A percentile compares a stretch with the other conserved stretches of the same genome.
These are phyloP conservation scores for Sistotremastrum niveocremeum DNA, from an alignment of 768 basidiomycete species.

Conservation along the genomic window DNA sequence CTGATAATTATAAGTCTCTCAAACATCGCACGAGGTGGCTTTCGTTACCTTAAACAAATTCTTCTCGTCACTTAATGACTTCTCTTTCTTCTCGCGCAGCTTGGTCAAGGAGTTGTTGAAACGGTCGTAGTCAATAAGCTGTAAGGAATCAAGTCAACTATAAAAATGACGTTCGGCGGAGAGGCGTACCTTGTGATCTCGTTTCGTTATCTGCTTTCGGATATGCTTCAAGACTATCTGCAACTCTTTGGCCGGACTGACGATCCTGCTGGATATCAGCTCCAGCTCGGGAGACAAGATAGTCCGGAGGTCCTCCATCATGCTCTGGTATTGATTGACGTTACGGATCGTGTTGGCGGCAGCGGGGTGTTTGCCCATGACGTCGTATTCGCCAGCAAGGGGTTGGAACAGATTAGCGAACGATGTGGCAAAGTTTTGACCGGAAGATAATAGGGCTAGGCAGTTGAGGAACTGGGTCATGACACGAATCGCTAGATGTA, in stretches of 20 bases:
- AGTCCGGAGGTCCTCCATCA: conserved; percentile 73
- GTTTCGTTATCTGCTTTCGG: conserved; percentile 88
- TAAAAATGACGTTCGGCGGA: neutral
- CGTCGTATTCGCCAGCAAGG: conserved; percentile 61
- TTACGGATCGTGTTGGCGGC: conserved; percentile 65
- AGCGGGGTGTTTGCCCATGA: conserved; percentile 67
- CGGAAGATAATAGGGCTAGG: conserved; percentile 52
- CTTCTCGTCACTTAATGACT: conserved; percentile 91
- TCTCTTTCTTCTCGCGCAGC: conserved; percentile 96
- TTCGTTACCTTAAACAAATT: conserved; percentile 77
- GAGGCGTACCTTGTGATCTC: conserved; percentile 77
- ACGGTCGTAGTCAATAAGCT: conserved; percentile 90
- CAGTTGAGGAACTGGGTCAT: conserved; percentile 1
- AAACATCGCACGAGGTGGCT: neutral
- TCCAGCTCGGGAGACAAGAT: conserved; percentile 83
- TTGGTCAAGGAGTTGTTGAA: conserved; percentile 94
- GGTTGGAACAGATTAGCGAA: conserved; percentile 53
- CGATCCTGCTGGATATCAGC: conserved; percentile 77
- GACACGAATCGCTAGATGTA: neutral
- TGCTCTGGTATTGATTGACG: conserved; percentile 53
- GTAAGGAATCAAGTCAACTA: neutral
- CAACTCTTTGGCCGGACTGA: conserved; percentile 81
- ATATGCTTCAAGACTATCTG: conserved; percentile 77
- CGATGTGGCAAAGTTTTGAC: conserved; percentile 49
- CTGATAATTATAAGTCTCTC: conserved; percentile 22